These are phyloP conservation scores for Corrigiola litoralis DNA, from an alignment of 179 eudicot genomes.

Conservation along the genomic window DNA sequence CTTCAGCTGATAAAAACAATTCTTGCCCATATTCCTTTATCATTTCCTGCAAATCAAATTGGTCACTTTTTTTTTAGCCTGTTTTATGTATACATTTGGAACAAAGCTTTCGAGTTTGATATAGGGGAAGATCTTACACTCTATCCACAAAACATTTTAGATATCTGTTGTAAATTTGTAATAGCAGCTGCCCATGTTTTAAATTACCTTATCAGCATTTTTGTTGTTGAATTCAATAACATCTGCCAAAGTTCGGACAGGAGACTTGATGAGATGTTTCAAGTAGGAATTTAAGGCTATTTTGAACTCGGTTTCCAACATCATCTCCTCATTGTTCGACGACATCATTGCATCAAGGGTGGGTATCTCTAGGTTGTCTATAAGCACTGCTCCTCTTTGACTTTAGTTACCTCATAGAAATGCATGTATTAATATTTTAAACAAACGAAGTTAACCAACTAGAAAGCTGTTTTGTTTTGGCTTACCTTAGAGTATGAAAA, in stretches of 20 bases:
- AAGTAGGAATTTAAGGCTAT: constrained; percentile 43
- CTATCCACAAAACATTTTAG: background rate
- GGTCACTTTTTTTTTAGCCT: no score
- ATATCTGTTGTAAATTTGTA: background rate
- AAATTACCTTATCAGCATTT: constrained; percentile 18
- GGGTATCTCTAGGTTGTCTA: constrained; percentile 40
- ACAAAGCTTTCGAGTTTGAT: background rate
- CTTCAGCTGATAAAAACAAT: constrained; percentile 23
- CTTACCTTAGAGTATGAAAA: constrained; percentile 41
- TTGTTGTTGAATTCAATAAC: constrained; percentile 41
- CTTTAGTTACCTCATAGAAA: constrained; percentile 7
- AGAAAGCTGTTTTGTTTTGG: background rate
- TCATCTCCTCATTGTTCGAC: constrained; percentile 20
- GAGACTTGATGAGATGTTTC: constrained; percentile 32
- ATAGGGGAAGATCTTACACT: background rate
- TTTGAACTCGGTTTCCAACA: constrained; percentile 40
- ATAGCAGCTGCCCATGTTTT: background rate
- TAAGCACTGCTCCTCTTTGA: constrained; percentile 30
- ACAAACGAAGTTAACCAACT: no score
- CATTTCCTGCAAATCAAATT: constrained; percentile 32
- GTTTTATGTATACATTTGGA: no score
- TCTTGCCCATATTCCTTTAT: constrained; percentile 37
- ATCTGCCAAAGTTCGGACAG: constrained; percentile 39
- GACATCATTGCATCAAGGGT: constrained; percentile 26
- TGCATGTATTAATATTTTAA: background rate